Base-by-base conservation (phyloP, 2,329 filamentous ascomycete genomes). In the Escovopsis sp. region DNA sequence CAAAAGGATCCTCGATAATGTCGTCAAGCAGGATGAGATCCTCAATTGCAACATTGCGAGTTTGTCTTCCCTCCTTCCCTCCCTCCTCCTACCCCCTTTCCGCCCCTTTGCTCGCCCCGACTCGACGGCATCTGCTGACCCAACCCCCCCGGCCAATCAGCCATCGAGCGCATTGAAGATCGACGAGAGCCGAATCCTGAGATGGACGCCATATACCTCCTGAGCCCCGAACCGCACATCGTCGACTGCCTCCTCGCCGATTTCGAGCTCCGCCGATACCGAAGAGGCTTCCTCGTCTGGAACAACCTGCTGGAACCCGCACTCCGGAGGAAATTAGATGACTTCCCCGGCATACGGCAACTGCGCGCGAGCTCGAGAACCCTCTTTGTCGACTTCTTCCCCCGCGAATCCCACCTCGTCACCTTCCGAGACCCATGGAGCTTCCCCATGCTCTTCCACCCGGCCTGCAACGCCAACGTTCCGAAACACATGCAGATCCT, bases 381-480 rank as follows among this genome's bases (percentile, higher is more conserved):
- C 4, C 68, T 96, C 43, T 85, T 88, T 42, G 75, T 94, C 58
- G 84, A 95, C 60, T 98, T 82, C 60, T 89, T 79, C 57, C 88
- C 91, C 6, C 77, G 86, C 55, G 91, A 98, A 65, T 91, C 88
- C 6, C 85, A 93, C 54, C 67, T 98, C 35, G 70, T 95, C 53
- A 94, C 86, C 1, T 95, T 98, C 55, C 73, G 84, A 56, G 89
- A 98, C 58, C 89, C 91, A 1, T 94, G 83, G 80, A 96, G 89
- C 63, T 98, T 98, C 55, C 87, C 87, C 1, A 74, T 88, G 41
- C 70, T 98, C 45, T 98, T 83, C 64, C 89, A 98, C 58, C 89
- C 89, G 1, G 77, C 74, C 42, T 96, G 91, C 64, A 94, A 94
- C 60, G 73, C 77, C 49, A 66, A 95, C 36, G 82, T 98, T 35